Percentiles rank a stretch among this genome's conserved stretches.
These are phyloP conservation scores for Bipolaris victoriae DNA, from an alignment of 2,329 filamentous ascomycete species.

Conservation along the genomic window DNA sequence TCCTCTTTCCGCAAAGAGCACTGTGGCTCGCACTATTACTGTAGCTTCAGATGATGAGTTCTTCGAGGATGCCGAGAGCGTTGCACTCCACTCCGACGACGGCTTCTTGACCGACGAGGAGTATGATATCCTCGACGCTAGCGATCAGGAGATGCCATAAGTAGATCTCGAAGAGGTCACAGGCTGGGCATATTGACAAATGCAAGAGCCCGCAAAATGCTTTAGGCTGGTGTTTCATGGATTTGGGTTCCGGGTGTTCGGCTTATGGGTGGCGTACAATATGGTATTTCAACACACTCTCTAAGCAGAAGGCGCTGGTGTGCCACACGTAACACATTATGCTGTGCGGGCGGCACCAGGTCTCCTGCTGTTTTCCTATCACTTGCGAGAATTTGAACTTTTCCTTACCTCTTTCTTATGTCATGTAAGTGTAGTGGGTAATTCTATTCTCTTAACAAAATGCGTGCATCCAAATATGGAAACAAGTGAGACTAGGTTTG, in stretches of 20 bases:
- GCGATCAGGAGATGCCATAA: conserved; percentile 73
- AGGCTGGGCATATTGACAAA: not conserved
- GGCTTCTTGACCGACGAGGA: conserved; percentile 96
- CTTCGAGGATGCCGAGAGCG: conserved; percentile 64
- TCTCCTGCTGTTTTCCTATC: conserved; percentile 8
- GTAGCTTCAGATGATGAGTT: conserved; percentile 58
- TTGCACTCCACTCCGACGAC: conserved; percentile 62
- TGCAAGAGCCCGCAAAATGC: conserved; percentile 2
- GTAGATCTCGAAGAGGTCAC: not conserved
- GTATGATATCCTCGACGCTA: conserved; percentile 95
- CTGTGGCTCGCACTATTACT: conserved; percentile 40
- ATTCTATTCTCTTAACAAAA: conserved; percentile 10
- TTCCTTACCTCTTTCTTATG: conserved; percentile 3
- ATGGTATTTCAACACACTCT: conserved; percentile 7
- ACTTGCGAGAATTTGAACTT: conserved; percentile 13
- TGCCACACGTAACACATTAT: conserved; percentile 5
- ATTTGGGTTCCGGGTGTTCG: conserved; percentile 7
- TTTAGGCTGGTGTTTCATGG: conserved; percentile 8
- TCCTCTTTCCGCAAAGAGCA: conserved; percentile 35
- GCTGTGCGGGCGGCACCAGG: not conserved
- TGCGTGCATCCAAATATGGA: not conserved
- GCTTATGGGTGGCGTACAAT: conserved; percentile 6
- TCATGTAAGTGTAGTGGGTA: conserved; percentile 10
- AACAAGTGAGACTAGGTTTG: not conserved
- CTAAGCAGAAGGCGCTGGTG: conserved; percentile 11